Evolutionary conservation across 228 moss, liverwort and hornwort genomes (phyloP).

Genomic region (Sphagnum fallax): DNA sequence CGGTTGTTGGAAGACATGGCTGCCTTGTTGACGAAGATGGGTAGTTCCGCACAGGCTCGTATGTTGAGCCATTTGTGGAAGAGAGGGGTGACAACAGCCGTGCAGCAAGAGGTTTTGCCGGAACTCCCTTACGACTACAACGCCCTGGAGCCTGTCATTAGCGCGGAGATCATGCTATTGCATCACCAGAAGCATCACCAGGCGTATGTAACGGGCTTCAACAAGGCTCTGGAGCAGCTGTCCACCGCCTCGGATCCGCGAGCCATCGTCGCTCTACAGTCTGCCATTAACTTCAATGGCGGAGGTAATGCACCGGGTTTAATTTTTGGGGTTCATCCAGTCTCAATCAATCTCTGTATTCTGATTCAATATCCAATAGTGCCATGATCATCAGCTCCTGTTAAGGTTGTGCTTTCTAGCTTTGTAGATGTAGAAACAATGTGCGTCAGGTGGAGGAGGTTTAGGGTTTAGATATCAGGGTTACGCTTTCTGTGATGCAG

Average conservation of each 20-base stretch:
- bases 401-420: too few species aligned
- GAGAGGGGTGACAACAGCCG: slow-evolving; percentile 34
- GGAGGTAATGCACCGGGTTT: slow-evolving; percentile 38
- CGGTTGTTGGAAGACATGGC: too few species aligned
- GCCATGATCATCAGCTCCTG: too few species aligned
- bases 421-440: too few species aligned
- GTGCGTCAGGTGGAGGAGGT: too few species aligned
- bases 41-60: too few species aligned
- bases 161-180: slow-evolving; percentile 89
- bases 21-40: too few species aligned
- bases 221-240: slow-evolving; percentile 89
- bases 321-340: too few species aligned
- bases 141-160: slow-evolving; percentile 80
- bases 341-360: too few species aligned
- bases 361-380: too few species aligned
- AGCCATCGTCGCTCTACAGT: slow-evolving; percentile 56
- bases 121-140: slow-evolving; percentile 87
- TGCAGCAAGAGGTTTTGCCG: slow-evolving; percentile 48
- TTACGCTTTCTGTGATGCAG: too few species aligned
- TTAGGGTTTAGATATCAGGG: too few species aligned
- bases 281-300: slow-evolving; percentile 83
- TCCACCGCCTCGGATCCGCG: slow-evolving; percentile 30
- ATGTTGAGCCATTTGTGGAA: slow-evolving; percentile 15
- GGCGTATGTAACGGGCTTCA: slow-evolving; percentile 85
- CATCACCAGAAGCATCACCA: slow-evolving; percentile 99